Base-by-base conservation (phyloP, 768 basidiomycete genomes). In the Amanita pseudoporphyria region DNA sequence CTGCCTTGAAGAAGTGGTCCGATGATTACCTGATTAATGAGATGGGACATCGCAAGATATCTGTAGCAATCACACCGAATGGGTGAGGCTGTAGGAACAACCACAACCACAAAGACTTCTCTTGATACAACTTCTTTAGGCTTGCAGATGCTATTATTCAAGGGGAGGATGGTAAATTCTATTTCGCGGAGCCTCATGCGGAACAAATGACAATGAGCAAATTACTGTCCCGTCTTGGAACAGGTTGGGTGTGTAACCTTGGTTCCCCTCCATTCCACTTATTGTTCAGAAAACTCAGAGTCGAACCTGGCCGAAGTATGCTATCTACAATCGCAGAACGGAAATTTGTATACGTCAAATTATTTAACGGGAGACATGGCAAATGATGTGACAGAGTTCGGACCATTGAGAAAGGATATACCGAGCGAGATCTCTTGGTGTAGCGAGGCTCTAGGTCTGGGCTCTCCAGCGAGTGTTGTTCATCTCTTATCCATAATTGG, bases 251-350 rank as follows among this genome's bases (percentile, higher is more conserved):
- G 41, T 36, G n/a, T 6, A 12, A 21, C 14, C 19, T 21, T 14
- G 7, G 10, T 13, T 28, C 14, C 9, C 16, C n/a, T n/a, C 5
- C 10, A 7, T 10, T 33, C 21, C 22, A 26, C 33, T 46, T 9
- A 46, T 31, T 18, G 12, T 35, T 32, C 22, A 7, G 9, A 6
- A 2, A 40, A 10, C 33, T 22, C 18, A n/a, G 31, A 16, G 13
- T 19, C 31, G 6, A 32, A 49, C n/a, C 32, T 3, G 32, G 22
- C 57, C 6, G 67, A 74, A 37, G 73, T 84, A 13, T 66, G 71
- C 54, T 95, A 95, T 62, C 71, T 96, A 3, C 93, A 96, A 62
- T 88, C 86, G 3, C 92, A 96, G 63, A 90, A 95, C 60, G 93
- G 93, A 7, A 97, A 96, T 62, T 52, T 95, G 21, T 90, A 78